Conservation (phyloP, 73 alveolate species). For the Halteria grandinella region DNA sequence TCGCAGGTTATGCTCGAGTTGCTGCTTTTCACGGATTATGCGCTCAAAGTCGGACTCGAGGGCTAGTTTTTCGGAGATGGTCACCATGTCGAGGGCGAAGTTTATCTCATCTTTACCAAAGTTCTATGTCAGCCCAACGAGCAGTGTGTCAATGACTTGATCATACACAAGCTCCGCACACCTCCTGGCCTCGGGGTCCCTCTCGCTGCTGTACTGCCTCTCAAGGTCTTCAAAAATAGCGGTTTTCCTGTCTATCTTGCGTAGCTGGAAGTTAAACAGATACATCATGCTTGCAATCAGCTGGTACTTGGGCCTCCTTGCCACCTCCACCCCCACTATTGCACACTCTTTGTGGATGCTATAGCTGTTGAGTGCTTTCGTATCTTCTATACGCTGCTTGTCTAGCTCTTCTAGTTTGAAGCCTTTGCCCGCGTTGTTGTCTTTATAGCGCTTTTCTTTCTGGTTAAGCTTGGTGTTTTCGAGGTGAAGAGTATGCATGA, state of each 20-base stretch:
- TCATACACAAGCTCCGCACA: conserved; percentile 34
- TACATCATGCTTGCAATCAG: conserved; percentile 32
- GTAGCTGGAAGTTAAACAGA: conserved; percentile 24
- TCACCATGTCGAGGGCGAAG: conserved; percentile 40
- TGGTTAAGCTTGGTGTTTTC: conserved; percentile 25
- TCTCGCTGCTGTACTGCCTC: conserved; percentile 17
- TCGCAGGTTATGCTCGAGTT: not conserved
- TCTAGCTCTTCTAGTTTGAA: not conserved
- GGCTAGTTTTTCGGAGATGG: conserved; percentile 18
- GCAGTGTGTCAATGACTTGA: not conserved
- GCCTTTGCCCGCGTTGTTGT: no score
- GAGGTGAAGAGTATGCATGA: conserved; percentile 16
- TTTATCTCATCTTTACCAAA: conserved; percentile 44
- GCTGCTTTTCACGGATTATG: conserved; percentile 32
- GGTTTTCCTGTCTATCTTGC: conserved; percentile 39
- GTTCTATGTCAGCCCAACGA: conserved; percentile 11
- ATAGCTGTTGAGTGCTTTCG: not conserved
- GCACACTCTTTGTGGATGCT: conserved; percentile 39
- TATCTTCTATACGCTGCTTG: not conserved
- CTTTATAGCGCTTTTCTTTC: no score
- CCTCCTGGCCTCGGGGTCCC: not conserved
- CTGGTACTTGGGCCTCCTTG: conserved; percentile 35
- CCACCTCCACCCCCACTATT: conserved; percentile 52
- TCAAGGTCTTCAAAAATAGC: conserved; percentile 19
- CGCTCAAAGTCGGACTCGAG: conserved; percentile 52